Conservation (phyloP, 768 basidiomycete genomes). For the Collybia mongolica region DNA sequence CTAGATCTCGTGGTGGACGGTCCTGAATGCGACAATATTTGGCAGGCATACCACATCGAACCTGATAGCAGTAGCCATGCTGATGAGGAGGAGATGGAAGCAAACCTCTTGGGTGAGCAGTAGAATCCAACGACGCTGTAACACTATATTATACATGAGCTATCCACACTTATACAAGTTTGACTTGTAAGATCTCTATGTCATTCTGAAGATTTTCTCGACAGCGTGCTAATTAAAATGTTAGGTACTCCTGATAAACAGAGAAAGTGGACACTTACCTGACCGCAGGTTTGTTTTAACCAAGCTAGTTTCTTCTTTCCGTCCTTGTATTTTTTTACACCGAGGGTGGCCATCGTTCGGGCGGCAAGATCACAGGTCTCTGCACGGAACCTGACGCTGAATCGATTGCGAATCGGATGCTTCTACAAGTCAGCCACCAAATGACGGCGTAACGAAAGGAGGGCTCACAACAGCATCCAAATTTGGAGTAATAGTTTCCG, state of each 20-base stretch:
- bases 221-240: conserved; percentile 1
- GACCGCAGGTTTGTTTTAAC: conserved; percentile 56
- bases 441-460: not conserved
- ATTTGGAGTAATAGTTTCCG: conserved; percentile 6
- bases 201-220: conserved; percentile 10
- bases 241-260: not conserved
- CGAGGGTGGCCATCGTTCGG: conserved; percentile 38
- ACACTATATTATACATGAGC: not conserved
- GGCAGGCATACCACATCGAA: conserved; percentile 56
- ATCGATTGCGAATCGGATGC: conserved; percentile 25
- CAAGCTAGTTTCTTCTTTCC: conserved; percentile 47
- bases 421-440: not conserved
- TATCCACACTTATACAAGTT: not conserved
- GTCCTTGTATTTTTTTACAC: conserved; percentile 27
- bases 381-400: conserved; percentile 45
- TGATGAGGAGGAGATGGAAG: conserved; percentile 64
- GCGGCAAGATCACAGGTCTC: conserved; percentile 53
- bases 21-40: conserved; percentile 66
- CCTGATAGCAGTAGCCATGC: conserved; percentile 38
- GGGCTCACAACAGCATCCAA: not conserved
- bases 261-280: conserved; percentile 25
- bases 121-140: not conserved
- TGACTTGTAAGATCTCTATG: not conserved
- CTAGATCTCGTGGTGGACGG: conserved; percentile 71
- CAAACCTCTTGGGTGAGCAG: conserved; percentile 33